phyloP scores from a whole-genome alignment of 305 asterid genomes.

The Fraxinus latifolia region DNA sequence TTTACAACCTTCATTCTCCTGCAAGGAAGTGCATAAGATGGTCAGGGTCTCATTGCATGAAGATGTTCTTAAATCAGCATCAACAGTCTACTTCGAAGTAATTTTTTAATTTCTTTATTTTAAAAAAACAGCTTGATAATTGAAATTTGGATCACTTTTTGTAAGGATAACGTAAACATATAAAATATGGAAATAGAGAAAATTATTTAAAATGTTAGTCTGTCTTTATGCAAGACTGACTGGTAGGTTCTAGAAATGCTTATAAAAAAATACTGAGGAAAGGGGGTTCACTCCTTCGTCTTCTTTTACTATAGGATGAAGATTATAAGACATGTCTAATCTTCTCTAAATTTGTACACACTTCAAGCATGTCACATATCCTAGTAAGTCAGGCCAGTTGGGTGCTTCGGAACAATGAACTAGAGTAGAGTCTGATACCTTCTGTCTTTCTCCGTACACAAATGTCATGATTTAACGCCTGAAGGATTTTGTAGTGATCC shows the following conservation, averaged over 20 bases:
- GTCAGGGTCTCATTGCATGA: conserved; percentile 64
- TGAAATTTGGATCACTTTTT: neutral
- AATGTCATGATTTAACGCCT: neutral
- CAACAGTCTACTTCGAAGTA: conserved; percentile 71
- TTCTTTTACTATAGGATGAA: neutral
- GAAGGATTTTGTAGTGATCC: neutral
- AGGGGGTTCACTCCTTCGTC: neutral
- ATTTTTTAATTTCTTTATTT: conserved; percentile 19
- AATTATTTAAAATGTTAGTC: neutral
- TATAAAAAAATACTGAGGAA: neutral
- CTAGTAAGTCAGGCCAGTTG: neutral
- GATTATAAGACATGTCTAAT: neutral
- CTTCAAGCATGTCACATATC: neutral
- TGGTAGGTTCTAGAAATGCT: neutral
- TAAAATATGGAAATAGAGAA: neutral
- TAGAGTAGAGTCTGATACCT: neutral
- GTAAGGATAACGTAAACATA: neutral
- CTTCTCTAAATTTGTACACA: neutral
- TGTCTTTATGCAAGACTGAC: neutral
- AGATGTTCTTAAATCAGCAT: conserved; percentile 69
- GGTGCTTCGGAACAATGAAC: neutral
- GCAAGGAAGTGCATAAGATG: conserved; percentile 63
- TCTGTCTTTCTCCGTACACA: neutral
- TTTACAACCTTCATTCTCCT: conserved; percentile 33
- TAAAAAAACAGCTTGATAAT: neutral